A percentile compares a stretch with the other conserved stretches of the same genome.
phyloP scores from a whole-genome alignment of 495 filamentous ascomycete genomes.

The Terfezia boudieri region DNA sequence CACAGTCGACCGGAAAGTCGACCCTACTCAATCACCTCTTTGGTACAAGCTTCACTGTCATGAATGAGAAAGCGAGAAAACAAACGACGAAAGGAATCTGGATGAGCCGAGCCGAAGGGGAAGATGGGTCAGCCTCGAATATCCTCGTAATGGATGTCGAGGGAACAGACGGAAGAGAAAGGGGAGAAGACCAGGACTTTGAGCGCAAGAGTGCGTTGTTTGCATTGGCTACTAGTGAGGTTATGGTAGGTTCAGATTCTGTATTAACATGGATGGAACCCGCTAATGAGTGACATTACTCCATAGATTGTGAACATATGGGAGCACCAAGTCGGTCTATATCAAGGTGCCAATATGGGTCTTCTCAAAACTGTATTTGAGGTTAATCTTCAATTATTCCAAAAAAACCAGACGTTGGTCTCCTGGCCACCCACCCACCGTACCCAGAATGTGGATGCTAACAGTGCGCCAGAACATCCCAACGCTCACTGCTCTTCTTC shows the following conservation, averaged over 20 bases:
- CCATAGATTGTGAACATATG: conserved; percentile 76
- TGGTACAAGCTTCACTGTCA: conserved; percentile 85
- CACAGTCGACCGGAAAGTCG: conserved; percentile 95
- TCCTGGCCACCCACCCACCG: background rate
- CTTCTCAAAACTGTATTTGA: conserved; percentile 95
- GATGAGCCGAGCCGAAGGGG: conserved; percentile 69
- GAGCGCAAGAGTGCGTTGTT: conserved; percentile 95
- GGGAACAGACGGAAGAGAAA: conserved; percentile 86
- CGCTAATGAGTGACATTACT: background rate
- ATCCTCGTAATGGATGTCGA: conserved; percentile 99
- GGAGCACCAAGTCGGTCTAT: conserved; percentile 96
- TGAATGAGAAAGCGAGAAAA: conserved; percentile 71
- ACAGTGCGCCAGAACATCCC: conserved; percentile 41
- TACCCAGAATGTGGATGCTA: conserved; percentile 5
- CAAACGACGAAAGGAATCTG: conserved; percentile 99
- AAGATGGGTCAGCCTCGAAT: conserved; percentile 56
- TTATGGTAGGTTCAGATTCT: conserved; percentile 28
- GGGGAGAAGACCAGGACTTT: conserved; percentile 96
- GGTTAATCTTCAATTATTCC: conserved; percentile 86
- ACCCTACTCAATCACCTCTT: conserved; percentile 92
- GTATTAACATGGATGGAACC: background rate
- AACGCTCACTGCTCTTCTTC: conserved; percentile 87
- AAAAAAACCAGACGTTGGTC: conserved; percentile 68
- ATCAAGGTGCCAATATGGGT: conserved; percentile 98
- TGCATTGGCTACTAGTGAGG: conserved; percentile 90